phyloP scores from a whole-genome alignment of 192 early-diverging fungal species.

The Backusella morwellensis region DNA sequence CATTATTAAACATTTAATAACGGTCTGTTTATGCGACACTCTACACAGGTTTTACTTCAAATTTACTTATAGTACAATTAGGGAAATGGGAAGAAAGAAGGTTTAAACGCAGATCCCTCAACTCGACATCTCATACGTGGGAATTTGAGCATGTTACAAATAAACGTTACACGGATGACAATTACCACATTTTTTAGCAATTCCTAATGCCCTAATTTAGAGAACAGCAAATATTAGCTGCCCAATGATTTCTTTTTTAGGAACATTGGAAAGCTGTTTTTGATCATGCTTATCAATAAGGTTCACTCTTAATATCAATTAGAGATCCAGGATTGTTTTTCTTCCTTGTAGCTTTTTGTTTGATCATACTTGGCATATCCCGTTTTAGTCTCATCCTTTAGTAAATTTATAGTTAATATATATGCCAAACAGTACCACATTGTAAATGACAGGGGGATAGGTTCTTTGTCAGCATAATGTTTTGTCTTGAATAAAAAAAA shows the following conservation, averaged over 20 bases:
- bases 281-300: conserved; percentile 1
- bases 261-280: neutral
- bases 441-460: too few species aligned
- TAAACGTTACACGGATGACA: conserved; percentile 10
- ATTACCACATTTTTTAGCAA: conserved; percentile 6
- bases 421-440: neutral
- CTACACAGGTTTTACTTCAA: neutral
- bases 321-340: neutral
- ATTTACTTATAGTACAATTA: neutral
- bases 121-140: conserved; percentile 10
- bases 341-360: neutral
- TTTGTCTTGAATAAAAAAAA: too few species aligned
- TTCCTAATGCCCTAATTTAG: neutral
- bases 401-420: neutral
- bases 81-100: neutral
- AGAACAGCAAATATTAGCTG: neutral
- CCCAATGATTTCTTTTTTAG: conserved; percentile 6
- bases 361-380: neutral
- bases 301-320: neutral
- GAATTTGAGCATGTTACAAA: conserved; percentile 20
- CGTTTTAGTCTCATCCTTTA: neutral
- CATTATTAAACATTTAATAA: neutral
- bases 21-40: neutral
- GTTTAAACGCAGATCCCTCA: neutral
- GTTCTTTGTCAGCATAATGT: too few species aligned